Conservation (phyloP, 768 basidiomycete species). For the Asterophora parasitica region DNA sequence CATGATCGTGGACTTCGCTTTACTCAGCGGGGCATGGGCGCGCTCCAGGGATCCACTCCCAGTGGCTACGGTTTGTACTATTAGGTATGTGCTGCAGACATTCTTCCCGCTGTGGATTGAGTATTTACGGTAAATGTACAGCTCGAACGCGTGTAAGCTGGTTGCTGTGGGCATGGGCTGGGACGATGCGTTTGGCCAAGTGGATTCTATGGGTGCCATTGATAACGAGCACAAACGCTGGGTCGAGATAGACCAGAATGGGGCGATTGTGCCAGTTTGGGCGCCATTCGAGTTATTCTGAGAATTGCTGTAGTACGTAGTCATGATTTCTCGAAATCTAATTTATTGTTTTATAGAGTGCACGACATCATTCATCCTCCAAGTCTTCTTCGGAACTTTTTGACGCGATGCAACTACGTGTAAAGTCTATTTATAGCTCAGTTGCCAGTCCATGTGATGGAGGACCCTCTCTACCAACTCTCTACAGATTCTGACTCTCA, state of each 20-base stretch:
- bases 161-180: slow-evolving; percentile 61
- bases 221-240: slow-evolving; percentile 46
- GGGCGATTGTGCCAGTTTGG: slow-evolving; percentile 54
- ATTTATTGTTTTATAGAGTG: neutral
- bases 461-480: too few species aligned
- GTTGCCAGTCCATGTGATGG: too few species aligned
- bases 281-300: slow-evolving; percentile 51
- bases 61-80: slow-evolving; percentile 50
- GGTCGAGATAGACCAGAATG: slow-evolving; percentile 65
- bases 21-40: slow-evolving; percentile 61
- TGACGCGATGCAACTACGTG: too few species aligned
- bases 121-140: slow-evolving; percentile 21
- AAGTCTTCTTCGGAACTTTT: too few species aligned
- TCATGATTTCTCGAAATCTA: neutral
- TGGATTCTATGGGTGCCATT: slow-evolving; percentile 40
- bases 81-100: slow-evolving; percentile 41
- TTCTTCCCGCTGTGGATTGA: neutral
- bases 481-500: too few species aligned
- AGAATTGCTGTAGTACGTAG: neutral
- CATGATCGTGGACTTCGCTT: slow-evolving; percentile 64
- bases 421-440: too few species aligned
- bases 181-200: slow-evolving; percentile 55
- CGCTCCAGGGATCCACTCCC: slow-evolving; percentile 39
- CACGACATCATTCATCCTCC: neutral
- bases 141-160: slow-evolving; percentile 58